Evolutionary conservation across 2,329 filamentous ascomycete species (phyloP), one percentile per base, ranked within the genome.

Genomic region (Exophiala calicioides): DNA sequence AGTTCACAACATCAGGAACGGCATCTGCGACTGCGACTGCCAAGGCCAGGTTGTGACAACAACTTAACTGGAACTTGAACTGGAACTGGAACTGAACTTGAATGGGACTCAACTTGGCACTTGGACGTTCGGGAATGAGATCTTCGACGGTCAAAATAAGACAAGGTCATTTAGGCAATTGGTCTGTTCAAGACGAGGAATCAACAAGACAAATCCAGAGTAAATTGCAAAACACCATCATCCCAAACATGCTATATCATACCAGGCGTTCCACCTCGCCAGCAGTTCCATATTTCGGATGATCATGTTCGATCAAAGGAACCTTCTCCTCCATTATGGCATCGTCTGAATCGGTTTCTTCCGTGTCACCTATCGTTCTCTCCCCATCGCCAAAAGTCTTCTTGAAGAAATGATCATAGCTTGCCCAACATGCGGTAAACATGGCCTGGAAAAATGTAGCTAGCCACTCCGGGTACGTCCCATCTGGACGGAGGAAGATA

Each of bases 321-420:
- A 33, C 30, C 34, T 57, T 58, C 34, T 57, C 56, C 18, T 45
- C 35, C 20, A 50, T 37, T 10, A 45, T 10, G 3, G 20, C 23
- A 29, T 48, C 50, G 15, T 24, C 26, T 20, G 39, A 34, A 31
- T 44, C 37, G 40, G 40, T 41, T 20, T 52, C 50, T 5, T 50
- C 44, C 5, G 13, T 27, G 29, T 57, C 50, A 5, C 57, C 58
- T 15, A 74, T 61, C 1, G 79, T 82, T 58, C 80, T 79, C 74
- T 97, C 91, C 0, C 93, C 93, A 62, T 97, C 87, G 1, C 91
- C 91, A 73, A 94, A 96, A 0, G 84, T 30, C 1, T 68, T 70
- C 65, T 81, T 84, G 56, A 85, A 84, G 13, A 80, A 62, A 0
- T 40, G 50, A 68, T 89, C 85, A 67, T 90, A 88, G 35, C 68